A percentile compares a stretch with the other conserved stretches of the same genome.
These are phyloP conservation scores for Salicornia ramosissima DNA, from an alignment of 148 eudicot species.

Conservation along the genomic window DNA sequence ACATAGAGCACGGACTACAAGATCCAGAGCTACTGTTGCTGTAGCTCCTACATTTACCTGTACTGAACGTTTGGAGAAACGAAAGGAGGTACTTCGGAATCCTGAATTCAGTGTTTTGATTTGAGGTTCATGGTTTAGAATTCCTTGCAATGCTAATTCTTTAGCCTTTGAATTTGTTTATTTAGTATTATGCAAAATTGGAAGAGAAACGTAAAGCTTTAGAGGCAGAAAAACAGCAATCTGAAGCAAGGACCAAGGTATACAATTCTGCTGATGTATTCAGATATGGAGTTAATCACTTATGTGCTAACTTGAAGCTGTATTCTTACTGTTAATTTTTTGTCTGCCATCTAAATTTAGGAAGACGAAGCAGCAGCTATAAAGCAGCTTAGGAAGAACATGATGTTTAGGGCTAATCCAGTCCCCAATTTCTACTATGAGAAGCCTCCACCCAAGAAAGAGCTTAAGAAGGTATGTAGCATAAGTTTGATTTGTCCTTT, in stretches of 20 bases:
- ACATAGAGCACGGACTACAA: slow-evolving; percentile 49
- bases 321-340: not conserved
- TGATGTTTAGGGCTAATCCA: slow-evolving; percentile 79
- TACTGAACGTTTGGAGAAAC: slow-evolving; percentile 53
- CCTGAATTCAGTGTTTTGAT: not conserved
- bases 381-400: slow-evolving; percentile 72
- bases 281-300: not conserved
- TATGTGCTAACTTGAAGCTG: not conserved
- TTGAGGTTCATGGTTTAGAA: not conserved
- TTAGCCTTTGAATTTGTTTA: slow-evolving; percentile 3
- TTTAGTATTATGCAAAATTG: slow-evolving; percentile 72
- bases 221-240: slow-evolving; percentile 73
- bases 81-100: slow-evolving; percentile 63
- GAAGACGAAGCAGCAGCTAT: slow-evolving; percentile 82
- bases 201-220: slow-evolving; percentile 82
- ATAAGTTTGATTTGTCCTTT: not conserved
- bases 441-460: slow-evolving; percentile 88
- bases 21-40: slow-evolving; percentile 68
- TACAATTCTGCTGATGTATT: not conserved
- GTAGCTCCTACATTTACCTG: slow-evolving; percentile 69
- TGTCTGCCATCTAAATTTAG: slow-evolving; percentile 30
- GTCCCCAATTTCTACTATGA: slow-evolving; percentile 83
- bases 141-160: slow-evolving; percentile 5
- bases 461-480: slow-evolving; percentile 75
- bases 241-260: slow-evolving; percentile 89